Conservation (phyloP, 306 rosid species). For the barrel medic (Medicago truncatula) region DNA sequence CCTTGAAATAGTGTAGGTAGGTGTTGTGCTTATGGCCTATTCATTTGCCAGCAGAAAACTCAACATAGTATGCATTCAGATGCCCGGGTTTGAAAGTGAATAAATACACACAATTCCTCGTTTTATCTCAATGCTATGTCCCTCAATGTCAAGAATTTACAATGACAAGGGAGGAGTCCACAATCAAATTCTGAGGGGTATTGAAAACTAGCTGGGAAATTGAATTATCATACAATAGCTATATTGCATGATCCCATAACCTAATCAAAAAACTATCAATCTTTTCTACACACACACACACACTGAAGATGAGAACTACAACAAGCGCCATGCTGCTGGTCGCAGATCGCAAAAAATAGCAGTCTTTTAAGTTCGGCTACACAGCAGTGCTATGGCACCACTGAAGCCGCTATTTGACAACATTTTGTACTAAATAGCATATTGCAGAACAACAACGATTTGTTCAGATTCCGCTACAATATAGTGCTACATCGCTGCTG, state of each 20-base stretch:
- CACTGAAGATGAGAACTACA: neutral
- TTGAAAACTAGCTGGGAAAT: neutral
- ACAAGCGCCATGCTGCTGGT: neutral
- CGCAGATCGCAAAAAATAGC: too few relatives aligned
- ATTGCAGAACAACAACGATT: too few relatives aligned
- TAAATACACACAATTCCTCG: neutral
- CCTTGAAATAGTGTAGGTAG: neutral
- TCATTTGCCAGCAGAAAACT: neutral
- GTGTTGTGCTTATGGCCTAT: constrained; percentile 6
- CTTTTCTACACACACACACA: neutral
- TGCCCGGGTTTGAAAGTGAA: neutral
- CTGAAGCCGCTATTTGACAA: too few relatives aligned
- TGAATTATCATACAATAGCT: constrained; percentile 12
- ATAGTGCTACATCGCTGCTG: too few relatives aligned
- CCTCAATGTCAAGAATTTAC: neutral
- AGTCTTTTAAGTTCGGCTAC: too few relatives aligned
- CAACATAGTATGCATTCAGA: neutral
- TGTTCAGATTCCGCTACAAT: too few relatives aligned
- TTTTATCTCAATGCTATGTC: neutral
- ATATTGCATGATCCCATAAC: constrained; percentile 1
- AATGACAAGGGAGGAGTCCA: neutral
- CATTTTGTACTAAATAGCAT: too few relatives aligned
- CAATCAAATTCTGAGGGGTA: neutral
- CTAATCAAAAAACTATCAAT: neutral
- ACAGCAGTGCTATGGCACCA: too few relatives aligned